phyloP scores from a whole-genome alignment of 1,139 yeast species.

The Pneumocystis jirovecii region DNA sequence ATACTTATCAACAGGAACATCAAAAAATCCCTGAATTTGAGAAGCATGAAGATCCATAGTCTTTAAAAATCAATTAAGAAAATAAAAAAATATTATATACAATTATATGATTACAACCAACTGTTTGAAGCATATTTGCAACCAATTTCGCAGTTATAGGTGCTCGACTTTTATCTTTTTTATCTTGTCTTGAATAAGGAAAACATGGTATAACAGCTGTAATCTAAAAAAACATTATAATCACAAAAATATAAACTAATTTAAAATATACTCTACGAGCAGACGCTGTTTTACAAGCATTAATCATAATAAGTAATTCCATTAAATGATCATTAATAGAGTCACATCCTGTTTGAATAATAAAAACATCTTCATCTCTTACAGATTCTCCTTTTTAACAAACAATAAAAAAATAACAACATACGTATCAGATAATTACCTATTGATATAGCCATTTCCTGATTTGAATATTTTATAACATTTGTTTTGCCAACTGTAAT shows the following conservation, averaged over 20 bases:
- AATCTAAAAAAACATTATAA: constrained; percentile 3
- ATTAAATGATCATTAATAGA: constrained; percentile 78
- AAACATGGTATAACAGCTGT: constrained; percentile 91
- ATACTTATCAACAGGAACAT: constrained; percentile 79
- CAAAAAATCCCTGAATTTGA: constrained; percentile 93
- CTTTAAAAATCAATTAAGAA: constrained; percentile 2
- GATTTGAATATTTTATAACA: constrained; percentile 40
- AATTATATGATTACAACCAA: constrained; percentile 92
- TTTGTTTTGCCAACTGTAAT: constrained; percentile 11
- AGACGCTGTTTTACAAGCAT: constrained; percentile 92
- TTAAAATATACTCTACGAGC: constrained; percentile 51
- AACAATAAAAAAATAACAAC: neutral
- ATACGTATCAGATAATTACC: neutral
- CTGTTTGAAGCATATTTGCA: constrained; percentile 74
- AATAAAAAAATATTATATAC: neutral
- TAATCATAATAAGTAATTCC: constrained; percentile 72
- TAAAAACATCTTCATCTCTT: constrained; percentile 87
- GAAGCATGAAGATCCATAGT: constrained; percentile 98
- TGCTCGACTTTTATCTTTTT: constrained; percentile 90
- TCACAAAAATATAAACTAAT: neutral
- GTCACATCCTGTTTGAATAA: constrained; percentile 87
- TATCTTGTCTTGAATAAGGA: constrained; percentile 92
- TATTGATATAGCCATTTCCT: constrained; percentile 35
- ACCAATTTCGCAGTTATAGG: constrained; percentile 91
- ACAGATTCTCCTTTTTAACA: constrained; percentile 80